Base-by-base conservation (phyloP, 148 eudicot species). In the Linanthus parryae region DNA sequence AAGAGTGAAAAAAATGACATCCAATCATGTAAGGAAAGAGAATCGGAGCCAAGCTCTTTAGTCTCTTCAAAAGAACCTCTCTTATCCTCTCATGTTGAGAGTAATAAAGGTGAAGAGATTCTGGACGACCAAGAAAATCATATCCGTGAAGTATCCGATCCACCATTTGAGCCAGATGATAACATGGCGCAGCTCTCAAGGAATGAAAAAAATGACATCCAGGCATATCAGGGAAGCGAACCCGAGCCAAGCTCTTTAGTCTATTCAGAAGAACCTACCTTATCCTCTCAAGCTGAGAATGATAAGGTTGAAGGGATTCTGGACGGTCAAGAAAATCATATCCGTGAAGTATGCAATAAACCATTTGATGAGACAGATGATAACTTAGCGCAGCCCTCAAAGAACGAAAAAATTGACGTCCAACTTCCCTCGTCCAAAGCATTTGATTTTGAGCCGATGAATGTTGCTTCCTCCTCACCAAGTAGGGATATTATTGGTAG, bases 391-490 rank as follows among this genome's bases (percentile, higher is more conserved):
- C 48, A 51, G 48, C 41, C 80, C 46, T 43, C 48, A 30, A 74
- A 73, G 18, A 44, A 38, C 36, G 83, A 67, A 29, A 72, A 64
- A 37, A 80, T 63, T 22, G 21, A 52, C 7, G 51, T 25, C 48
- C 59, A 68, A 17, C 35, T 39, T 48, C 60, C 80, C 41, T 67
- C 75, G 17, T 64, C 71, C 18, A 65, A 65, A 63, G 56, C 58
- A 57, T 45, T 56, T 20, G 80, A 68, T 23, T 57, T 45, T 53
- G 77, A 75, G 40, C 68, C 48, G 55, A 70, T 39, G 31, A 74
- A 61, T 71, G 62, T 53, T 35, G 54, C 80, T 62, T 57, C 75
- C 6, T 73, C 83, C n/a, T 66, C 76, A 27, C 64, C 65, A 31
- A 79, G 68, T 54, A 75, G 40, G 51, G 71, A 40, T 47, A 64